A percentile compares a stretch with the other conserved stretches of the same genome.
Evolutionary conservation across 176 grass and related monocot genomes (phyloP).

Genomic region (Cenchrus fungigraminus): DNA sequence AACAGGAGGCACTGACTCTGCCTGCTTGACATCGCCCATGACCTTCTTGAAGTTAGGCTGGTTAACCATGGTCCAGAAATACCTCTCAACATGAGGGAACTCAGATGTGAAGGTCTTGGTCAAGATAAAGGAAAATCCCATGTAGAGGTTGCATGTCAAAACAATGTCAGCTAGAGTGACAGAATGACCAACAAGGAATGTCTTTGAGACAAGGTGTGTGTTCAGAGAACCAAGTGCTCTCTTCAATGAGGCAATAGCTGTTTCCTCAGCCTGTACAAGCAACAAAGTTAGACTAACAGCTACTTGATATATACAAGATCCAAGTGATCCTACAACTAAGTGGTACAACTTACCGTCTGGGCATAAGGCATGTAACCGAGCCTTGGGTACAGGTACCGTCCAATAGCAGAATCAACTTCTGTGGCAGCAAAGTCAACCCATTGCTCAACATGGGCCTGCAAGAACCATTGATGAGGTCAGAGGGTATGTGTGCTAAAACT

Average conservation of each 20-base stretch:
- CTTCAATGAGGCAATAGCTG: conserved; percentile 70
- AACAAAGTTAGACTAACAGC: not conserved
- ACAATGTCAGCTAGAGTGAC: conserved; percentile 80
- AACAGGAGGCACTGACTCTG: conserved; percentile 61
- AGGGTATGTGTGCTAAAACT: not conserved
- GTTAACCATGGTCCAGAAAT: conserved; percentile 89
- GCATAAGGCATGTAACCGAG: conserved; percentile 55
- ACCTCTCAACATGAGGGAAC: conserved; percentile 91
- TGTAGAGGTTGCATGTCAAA: conserved; percentile 72
- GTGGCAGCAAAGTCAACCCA: conserved; percentile 85
- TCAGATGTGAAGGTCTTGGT: conserved; percentile 78
- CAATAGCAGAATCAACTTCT: conserved; percentile 75
- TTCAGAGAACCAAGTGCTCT: conserved; percentile 64
- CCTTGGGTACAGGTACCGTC: conserved; percentile 69
- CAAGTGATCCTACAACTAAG: not conserved
- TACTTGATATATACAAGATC: not conserved
- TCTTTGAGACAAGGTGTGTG: conserved; percentile 69
- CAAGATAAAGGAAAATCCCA: conserved; percentile 54
- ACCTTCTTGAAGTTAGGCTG: conserved; percentile 78
- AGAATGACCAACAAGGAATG: conserved; percentile 79
- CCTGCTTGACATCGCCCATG: conserved; percentile 69
- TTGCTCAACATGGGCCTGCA: conserved; percentile 79
- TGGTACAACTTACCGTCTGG: conserved; percentile 52
- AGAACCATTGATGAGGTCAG: not conserved
- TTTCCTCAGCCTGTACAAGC: conserved; percentile 67